phyloP scores from a whole-genome alignment of 2,329 filamentous ascomycete species.

The Emergomyces africanus region DNA sequence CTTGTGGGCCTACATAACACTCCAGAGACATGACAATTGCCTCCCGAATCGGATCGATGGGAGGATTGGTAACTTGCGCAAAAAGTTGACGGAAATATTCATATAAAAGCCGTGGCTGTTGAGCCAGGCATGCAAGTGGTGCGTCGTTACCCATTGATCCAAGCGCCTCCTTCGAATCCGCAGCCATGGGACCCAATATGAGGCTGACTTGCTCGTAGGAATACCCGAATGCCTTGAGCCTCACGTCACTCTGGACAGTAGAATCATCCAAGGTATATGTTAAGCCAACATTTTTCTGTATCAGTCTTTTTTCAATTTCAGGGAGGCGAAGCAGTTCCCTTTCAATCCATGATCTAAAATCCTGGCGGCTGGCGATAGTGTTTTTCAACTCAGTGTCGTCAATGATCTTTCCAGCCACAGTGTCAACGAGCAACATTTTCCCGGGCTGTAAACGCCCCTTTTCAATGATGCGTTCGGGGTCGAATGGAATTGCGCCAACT shows the following conservation, averaged over 20 bases:
- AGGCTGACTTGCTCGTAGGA: slow-evolving; percentile 91
- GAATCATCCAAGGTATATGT: slow-evolving; percentile 53
- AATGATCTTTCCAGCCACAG: slow-evolving; percentile 79
- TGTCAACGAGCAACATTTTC: slow-evolving; percentile 93
- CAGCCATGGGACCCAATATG: slow-evolving; percentile 87
- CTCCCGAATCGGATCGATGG: slow-evolving; percentile 93
- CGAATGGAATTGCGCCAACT: slow-evolving; percentile 83
- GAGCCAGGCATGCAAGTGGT: slow-evolving; percentile 80
- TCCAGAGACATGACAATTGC: slow-evolving; percentile 97
- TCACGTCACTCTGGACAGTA: slow-evolving; percentile 69
- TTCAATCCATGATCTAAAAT: slow-evolving; percentile 83
- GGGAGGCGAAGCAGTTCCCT: slow-evolving; percentile 73
- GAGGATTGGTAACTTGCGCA: slow-evolving; percentile 94
- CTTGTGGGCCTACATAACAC: slow-evolving; percentile 91
- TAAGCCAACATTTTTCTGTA: slow-evolving; percentile 46
- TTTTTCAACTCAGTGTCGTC: slow-evolving; percentile 86
- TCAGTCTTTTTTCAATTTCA: slow-evolving; percentile 49
- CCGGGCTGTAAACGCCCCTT: slow-evolving; percentile 91
- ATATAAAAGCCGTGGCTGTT: slow-evolving; percentile 75
- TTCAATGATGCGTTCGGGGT: slow-evolving; percentile 78
- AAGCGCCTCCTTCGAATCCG: slow-evolving; percentile 91
- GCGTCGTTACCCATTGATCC: slow-evolving; percentile 98
- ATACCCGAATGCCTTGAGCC: slow-evolving; percentile 81
- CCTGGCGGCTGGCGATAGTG: slow-evolving; percentile 70
- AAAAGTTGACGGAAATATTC: slow-evolving; percentile 98